phyloP scores from a whole-genome alignment of 2,329 filamentous ascomycete species.

The Hymenoscyphus infarciens region DNA sequence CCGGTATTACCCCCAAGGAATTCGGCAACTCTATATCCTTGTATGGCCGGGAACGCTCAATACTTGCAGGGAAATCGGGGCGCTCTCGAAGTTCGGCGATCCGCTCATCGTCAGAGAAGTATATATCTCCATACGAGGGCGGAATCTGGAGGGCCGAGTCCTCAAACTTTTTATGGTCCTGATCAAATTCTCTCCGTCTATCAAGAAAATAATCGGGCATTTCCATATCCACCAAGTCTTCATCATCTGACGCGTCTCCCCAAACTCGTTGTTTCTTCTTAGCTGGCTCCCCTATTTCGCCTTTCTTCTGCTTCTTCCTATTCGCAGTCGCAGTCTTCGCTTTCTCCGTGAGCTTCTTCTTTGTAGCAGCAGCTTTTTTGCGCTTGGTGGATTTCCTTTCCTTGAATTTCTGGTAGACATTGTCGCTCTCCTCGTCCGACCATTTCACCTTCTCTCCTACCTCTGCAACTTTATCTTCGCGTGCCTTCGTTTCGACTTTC shows the following conservation, averaged over 20 bases:
- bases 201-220: constrained; percentile 70
- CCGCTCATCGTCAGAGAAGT: constrained; percentile 69
- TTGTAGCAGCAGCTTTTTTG: constrained; percentile 47
- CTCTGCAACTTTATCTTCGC: constrained; percentile 19
- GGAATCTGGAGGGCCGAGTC: constrained; percentile 71
- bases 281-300: constrained; percentile 23
- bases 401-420: constrained; percentile 62
- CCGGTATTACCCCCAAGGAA: constrained; percentile 79
- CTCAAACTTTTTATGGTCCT: constrained; percentile 53
- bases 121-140: constrained; percentile 70
- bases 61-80: constrained; percentile 59
- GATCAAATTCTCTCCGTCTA: constrained; percentile 68
- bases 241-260: constrained; percentile 32
- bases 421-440: constrained; percentile 56
- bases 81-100: constrained; percentile 62
- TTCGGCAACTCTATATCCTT: constrained; percentile 70
- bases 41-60: constrained; percentile 66
- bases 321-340: constrained; percentile 38
- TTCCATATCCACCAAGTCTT: constrained; percentile 29
- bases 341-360: constrained; percentile 43
- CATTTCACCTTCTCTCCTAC: constrained; percentile 43
- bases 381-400: constrained; percentile 53
- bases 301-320: constrained; percentile 27
- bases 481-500: constrained; percentile 21
- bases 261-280: constrained; percentile 29